These are phyloP conservation scores for Delitschia confertaspora DNA, from an alignment of 495 filamentous ascomycete species.

Conservation along the genomic window DNA sequence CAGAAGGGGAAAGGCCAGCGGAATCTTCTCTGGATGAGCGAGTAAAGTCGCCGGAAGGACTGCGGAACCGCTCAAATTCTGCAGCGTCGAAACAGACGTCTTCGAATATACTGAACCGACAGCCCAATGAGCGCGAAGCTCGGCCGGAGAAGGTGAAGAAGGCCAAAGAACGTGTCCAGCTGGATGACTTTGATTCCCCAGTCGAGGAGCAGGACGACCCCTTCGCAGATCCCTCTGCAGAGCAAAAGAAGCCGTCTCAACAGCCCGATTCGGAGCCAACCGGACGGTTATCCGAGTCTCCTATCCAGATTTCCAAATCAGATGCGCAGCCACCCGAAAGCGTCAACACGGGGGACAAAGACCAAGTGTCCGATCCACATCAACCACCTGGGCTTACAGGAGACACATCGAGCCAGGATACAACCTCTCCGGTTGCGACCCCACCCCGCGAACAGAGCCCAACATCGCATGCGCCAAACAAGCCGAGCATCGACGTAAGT, in stretches of 20 bases:
- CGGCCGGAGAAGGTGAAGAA: constrained; percentile 38
- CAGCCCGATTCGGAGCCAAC: constrained; percentile 20
- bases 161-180: constrained; percentile 39
- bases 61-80: constrained; percentile 25
- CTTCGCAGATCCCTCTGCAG: constrained; percentile 30
- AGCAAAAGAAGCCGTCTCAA: constrained; percentile 22
- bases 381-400: constrained; percentile 23
- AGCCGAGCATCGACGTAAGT: constrained; percentile 12
- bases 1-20: constrained; percentile 36
- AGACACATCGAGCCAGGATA: constrained; percentile 27
- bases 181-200: constrained; percentile 43
- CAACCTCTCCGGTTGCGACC: constrained; percentile 23
- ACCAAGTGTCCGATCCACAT: constrained; percentile 24
- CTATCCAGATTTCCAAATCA: constrained; percentile 54
- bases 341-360: constrained; percentile 8
- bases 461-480: constrained; percentile 8
- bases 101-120: constrained; percentile 23
- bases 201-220: constrained; percentile 34
- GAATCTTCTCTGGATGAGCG: constrained; percentile 1
- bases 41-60: constrained; percentile 25
- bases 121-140: constrained; percentile 10
- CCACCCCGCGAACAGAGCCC: constrained; percentile 23
- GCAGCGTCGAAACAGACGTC: constrained; percentile 31
- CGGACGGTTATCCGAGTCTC: constrained; percentile 64
- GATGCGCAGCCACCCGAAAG: constrained; percentile 23